phyloP scores from a whole-genome alignment of 2,329 filamentous ascomycete genomes.

The Fusarium chlamydosporum region DNA sequence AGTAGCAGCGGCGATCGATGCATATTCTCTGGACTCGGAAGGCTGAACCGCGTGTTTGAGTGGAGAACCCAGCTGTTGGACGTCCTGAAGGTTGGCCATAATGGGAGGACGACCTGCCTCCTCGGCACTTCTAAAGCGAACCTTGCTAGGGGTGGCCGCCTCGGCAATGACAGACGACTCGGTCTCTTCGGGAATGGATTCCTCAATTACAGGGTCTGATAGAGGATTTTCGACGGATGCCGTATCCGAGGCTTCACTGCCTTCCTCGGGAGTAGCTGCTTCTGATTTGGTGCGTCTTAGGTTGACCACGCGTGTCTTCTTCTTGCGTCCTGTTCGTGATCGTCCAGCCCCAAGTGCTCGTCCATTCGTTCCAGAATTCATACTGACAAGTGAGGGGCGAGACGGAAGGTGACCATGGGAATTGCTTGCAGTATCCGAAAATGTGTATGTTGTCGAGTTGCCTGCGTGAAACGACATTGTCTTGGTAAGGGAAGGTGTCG shows the following conservation, averaged over 20 bases:
- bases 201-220: constrained; percentile 71
- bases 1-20: constrained; percentile 43
- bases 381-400: constrained; percentile 75
- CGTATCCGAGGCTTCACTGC: constrained; percentile 65
- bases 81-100: constrained; percentile 47
- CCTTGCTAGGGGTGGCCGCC: constrained; percentile 54
- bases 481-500: constrained; percentile 70
- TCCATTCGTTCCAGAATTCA: constrained; percentile 72
- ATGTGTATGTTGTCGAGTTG: constrained; percentile 77
- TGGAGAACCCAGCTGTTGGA: constrained; percentile 47
- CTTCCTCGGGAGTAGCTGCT: constrained; percentile 66
- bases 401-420: constrained; percentile 74
- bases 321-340: constrained; percentile 76
- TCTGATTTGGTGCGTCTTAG: constrained; percentile 74
- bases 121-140: constrained; percentile 57
- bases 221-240: constrained; percentile 70
- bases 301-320: constrained; percentile 88
- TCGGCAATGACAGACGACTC: constrained; percentile 59
- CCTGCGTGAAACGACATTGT: constrained; percentile 73
- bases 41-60: constrained; percentile 39
- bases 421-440: constrained; percentile 78
- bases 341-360: constrained; percentile 75
- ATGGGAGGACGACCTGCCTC: constrained; percentile 45
- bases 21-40: constrained; percentile 32
- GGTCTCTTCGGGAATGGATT: constrained; percentile 71